These are phyloP conservation scores for Solanum medicagineum DNA, from an alignment of 257 asterid genomes.

Conservation along the genomic window DNA sequence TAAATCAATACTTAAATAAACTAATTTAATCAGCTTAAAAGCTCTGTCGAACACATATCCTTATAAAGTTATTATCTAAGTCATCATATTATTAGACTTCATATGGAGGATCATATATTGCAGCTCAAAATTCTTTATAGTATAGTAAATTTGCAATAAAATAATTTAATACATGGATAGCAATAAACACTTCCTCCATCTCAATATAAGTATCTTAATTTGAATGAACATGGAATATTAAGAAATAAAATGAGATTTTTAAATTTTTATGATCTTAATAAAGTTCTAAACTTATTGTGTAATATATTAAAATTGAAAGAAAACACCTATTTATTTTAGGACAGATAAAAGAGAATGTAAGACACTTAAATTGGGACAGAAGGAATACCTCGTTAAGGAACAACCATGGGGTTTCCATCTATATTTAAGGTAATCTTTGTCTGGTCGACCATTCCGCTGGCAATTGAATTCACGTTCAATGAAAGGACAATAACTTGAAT, in stretches of 20 bases:
- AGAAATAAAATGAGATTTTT: accelerated
- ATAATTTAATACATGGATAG: background rate
- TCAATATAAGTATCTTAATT: too few relatives aligned
- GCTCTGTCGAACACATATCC: background rate
- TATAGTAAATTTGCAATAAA: background rate
- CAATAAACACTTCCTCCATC: background rate
- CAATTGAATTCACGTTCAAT: constrained; percentile 68
- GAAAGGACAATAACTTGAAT: constrained; percentile 59
- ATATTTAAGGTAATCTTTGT: constrained; percentile 42
- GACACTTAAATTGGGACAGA: background rate
- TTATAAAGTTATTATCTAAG: background rate
- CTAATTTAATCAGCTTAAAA: background rate
- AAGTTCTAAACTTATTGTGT: background rate
- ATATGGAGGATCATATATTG: background rate
- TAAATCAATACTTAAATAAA: background rate
- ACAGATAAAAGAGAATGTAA: background rate
- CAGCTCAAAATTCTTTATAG: background rate
- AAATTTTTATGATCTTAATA: background rate
- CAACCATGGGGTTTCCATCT: constrained; percentile 68
- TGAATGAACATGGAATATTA: background rate
- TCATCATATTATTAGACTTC: background rate
- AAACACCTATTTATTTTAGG: too few relatives aligned
- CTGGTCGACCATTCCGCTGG: constrained; percentile 66
- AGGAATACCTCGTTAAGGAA: constrained; percentile 16
- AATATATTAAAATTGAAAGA: background rate